Percentiles rank a stretch among this genome's conserved stretches.
phyloP scores from a whole-genome alignment of 2,329 filamentous ascomycete species.

The Coccinonectria pachysandricola region DNA sequence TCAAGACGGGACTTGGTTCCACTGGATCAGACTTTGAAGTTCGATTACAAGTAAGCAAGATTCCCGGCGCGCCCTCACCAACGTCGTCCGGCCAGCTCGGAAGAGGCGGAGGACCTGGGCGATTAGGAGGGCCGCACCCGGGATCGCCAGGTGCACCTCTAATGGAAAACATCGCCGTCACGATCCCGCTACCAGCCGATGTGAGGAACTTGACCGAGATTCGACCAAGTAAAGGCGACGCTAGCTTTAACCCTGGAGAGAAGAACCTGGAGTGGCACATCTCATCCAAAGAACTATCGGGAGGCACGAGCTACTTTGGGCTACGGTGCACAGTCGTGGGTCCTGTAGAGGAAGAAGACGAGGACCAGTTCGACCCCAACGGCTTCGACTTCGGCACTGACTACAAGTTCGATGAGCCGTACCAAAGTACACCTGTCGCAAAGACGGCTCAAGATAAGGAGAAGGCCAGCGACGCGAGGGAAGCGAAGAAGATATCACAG shows the following conservation, averaged over 20 bases:
- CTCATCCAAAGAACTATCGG: conserved; percentile 62
- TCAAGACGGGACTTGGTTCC: conserved; percentile 68
- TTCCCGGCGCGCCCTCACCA: conserved; percentile 38
- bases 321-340: conserved; percentile 76
- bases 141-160: conserved; percentile 49
- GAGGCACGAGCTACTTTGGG: conserved; percentile 57
- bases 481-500: conserved; percentile 49
- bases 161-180: conserved; percentile 68
- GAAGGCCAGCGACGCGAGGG: conserved; percentile 32
- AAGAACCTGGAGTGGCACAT: conserved; percentile 74
- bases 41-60: conserved; percentile 58
- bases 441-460: conserved; percentile 24
- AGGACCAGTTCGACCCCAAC: conserved; percentile 38
- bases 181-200: conserved; percentile 65
- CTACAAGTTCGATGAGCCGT: conserved; percentile 46
- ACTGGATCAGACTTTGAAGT: conserved; percentile 83
- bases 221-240: conserved; percentile 71
- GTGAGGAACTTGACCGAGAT: conserved; percentile 80
- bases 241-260: conserved; percentile 66
- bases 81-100: conserved; percentile 28
- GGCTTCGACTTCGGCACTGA: conserved; percentile 42
- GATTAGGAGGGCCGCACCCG: conserved; percentile 31
- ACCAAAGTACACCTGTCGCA: conserved; percentile 35
- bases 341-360: conserved; percentile 36
- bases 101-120: conserved; percentile 32